Conservation (phyloP, 352 stramenopile species). For the Globisporangium camurandrum region DNA sequence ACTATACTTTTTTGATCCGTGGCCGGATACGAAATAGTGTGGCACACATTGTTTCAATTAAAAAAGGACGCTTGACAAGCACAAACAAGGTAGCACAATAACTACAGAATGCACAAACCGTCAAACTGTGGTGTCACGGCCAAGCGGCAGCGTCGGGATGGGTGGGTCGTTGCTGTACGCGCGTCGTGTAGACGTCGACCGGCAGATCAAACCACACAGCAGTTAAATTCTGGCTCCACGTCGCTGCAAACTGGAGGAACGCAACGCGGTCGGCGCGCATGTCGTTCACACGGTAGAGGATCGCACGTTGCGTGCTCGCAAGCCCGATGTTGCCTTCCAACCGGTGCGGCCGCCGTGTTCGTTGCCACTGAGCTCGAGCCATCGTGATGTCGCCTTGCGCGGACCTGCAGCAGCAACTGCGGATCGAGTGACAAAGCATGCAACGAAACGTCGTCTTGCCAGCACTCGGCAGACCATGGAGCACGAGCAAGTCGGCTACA, state of each 20-base stretch:
- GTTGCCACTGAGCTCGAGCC: constrained; percentile 46
- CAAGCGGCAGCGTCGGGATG: constrained; percentile 39
- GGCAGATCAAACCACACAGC: constrained; percentile 55
- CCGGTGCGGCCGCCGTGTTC: constrained; percentile 33
- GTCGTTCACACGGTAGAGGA: constrained; percentile 57
- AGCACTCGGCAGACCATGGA: constrained; percentile 47
- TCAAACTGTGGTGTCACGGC: no score
- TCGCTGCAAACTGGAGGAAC: constrained; percentile 35
- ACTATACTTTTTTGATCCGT: no score
- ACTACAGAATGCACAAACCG: no score
- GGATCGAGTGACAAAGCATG: constrained; percentile 32
- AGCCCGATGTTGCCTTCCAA: constrained; percentile 22
- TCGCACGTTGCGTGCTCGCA: constrained; percentile 13
- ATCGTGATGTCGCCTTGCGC: constrained; percentile 8
- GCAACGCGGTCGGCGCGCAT: constrained; percentile 25
- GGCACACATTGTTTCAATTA: no score
- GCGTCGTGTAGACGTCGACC: constrained; percentile 27
- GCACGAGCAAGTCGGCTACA: constrained; percentile 37
- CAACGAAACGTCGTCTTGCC: constrained; percentile 56
- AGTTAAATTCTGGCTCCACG: constrained; percentile 44
- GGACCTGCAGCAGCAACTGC: constrained; percentile 5
- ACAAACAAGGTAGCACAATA: no score
- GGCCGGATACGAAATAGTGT: no score
- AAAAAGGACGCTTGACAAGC: no score
- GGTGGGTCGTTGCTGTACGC: constrained; percentile 31